These are phyloP conservation scores for Macrophomina pseudophaseolina DNA, from an alignment of 2,329 filamentous ascomycete genomes.

Conservation along the genomic window DNA sequence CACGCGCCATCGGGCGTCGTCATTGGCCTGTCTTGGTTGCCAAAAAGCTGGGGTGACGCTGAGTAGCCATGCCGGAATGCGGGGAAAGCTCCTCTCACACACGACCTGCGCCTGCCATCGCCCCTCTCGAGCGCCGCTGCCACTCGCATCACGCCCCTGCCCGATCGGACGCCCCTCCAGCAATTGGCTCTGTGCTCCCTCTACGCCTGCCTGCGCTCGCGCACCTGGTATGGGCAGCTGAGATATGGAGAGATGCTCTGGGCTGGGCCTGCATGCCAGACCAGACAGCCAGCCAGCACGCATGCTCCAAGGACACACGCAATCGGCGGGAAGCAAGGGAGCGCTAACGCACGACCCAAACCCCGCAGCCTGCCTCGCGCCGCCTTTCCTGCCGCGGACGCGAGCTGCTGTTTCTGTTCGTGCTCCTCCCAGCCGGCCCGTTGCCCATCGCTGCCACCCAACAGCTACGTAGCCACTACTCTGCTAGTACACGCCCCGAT, in stretches of 20 bases:
- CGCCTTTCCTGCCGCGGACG: background rate
- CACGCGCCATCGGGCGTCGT: background rate
- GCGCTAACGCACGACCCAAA: conserved; percentile 11
- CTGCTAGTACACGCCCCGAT: background rate
- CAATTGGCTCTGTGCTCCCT: background rate
- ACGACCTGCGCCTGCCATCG: background rate
- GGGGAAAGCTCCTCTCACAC: conserved; percentile 20
- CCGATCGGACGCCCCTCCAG: background rate
- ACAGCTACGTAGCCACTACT: background rate
- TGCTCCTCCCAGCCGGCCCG: background rate
- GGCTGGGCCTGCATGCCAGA: background rate
- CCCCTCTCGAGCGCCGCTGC: background rate
- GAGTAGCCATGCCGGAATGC: conserved; percentile 11
- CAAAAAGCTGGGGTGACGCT: conserved; percentile 20
- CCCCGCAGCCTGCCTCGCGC: background rate
- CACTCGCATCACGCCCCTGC: background rate
- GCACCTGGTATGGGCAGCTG: background rate
- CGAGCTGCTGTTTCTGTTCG: background rate
- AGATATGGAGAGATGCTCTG: background rate
- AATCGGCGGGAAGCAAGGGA: conserved; percentile 22
- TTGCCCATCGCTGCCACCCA: background rate
- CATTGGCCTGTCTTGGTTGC: conserved; percentile 20
- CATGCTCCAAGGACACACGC: background rate
- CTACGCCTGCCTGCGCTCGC: no score
- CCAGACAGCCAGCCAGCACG: background rate